Evolutionary conservation across 2,329 filamentous ascomycete genomes (phyloP).

Genomic region (Scedosporium minutisporum): DNA sequence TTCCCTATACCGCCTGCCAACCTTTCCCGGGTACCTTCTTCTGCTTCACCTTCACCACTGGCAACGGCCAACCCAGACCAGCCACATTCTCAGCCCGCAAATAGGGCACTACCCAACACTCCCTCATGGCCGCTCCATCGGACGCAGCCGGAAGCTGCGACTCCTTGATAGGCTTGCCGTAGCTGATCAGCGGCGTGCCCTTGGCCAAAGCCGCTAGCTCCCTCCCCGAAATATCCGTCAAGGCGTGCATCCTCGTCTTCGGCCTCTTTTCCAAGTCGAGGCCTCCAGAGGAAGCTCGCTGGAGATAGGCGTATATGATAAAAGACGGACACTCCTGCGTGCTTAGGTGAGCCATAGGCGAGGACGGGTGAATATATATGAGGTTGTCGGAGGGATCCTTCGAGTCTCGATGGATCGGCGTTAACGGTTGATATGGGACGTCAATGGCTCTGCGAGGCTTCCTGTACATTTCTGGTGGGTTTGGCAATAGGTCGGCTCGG

Average conservation of each 20-base stretch:
- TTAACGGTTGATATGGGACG: constrained; percentile 80
- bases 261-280: constrained; percentile 40
- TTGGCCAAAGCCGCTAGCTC: constrained; percentile 73
- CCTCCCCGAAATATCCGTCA: constrained; percentile 67
- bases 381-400: constrained; percentile 34
- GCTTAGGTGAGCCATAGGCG: constrained; percentile 62
- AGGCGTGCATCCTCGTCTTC: constrained; percentile 78
- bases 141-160: constrained; percentile 29
- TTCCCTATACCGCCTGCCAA: constrained; percentile 39
- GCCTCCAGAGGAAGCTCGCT: constrained; percentile 47
- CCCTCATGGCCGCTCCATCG: constrained; percentile 38
- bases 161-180: constrained; percentile 88
- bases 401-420: constrained; percentile 46
- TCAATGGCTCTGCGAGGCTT: constrained; percentile 82
- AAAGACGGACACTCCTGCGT: constrained; percentile 73
- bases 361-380: constrained; percentile 83
- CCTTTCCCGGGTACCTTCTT: constrained; percentile 60
- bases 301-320: constrained; percentile 78
- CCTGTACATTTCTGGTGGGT: constrained; percentile 54
- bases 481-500: constrained; percentile 74
- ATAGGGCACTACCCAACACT: constrained; percentile 77
- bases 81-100: constrained; percentile 58
- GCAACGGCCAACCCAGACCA: constrained; percentile 72
- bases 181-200: constrained; percentile 72
- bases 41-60: constrained; percentile 76